Evolutionary conservation across 768 basidiomycete genomes (phyloP), one percentile per base, ranked within the genome.

Genomic region (Mycena rosella): DNA sequence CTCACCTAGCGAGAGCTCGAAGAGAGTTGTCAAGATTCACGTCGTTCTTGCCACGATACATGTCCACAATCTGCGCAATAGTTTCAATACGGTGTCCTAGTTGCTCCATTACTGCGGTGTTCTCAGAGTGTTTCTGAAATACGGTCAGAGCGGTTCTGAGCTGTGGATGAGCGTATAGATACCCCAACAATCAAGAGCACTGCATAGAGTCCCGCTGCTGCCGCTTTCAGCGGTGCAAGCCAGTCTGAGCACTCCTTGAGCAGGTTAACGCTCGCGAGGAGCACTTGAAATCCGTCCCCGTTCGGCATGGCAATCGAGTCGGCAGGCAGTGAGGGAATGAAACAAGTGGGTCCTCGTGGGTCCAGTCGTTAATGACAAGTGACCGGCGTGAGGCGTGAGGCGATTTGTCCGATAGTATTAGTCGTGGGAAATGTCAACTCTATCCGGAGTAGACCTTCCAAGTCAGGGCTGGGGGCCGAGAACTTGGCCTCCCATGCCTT

Each of bases 161-260:
- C 38, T 38, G 15, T 13, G 5, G 20, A n/a, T n/a, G n/a, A n/a
- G 42, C 8, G 14, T 15, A 44, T n/a, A 17, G 9, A 44, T 44
- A 52, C 51, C 8, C 7, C 51, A 13, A 52, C 2, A 30, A 32
- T 9, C 51, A 32, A 18, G 10, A 52, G 51, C 5, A 52, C 9
- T 32, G 51, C 51, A 52, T 52, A 18, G 3, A 52, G 51, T 30
- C 51, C 51, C 11, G 29, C 29, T 52, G 51, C 51, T 30, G 51
- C 51, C 11, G 51, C 27, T 30, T 52, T 52, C 51, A 52, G 11
- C 20, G 51, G 51, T 18, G 29, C 51, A 30, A 52, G 32, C 51
- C 51, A 52, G 51, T 52, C 51, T 1, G 51, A 52, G 51, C 29
- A 52, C 15, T 52, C 29, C 18, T 32, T 52, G 18, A 52, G 29